Percentiles rank a stretch among this genome's conserved stretches.
Conservation (phyloP, 2,329 filamentous ascomycete genomes). For the Akanthomyces muscarius region DNA sequence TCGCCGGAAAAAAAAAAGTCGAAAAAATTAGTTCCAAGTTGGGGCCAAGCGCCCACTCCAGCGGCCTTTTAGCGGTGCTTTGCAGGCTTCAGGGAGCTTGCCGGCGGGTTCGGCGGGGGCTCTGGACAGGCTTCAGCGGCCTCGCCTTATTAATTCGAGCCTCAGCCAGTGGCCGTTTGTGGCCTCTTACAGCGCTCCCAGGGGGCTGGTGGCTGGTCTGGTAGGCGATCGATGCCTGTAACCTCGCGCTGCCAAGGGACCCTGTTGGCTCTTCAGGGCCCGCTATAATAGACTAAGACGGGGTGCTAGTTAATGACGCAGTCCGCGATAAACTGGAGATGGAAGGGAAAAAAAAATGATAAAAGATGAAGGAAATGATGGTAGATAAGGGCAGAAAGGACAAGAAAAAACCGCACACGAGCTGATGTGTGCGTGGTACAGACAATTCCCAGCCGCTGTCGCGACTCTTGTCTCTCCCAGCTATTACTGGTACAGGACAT, state of each 20-base stretch:
- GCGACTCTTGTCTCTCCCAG: background rate
- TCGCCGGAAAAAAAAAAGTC: background rate
- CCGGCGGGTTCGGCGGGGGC: background rate
- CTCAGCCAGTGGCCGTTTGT: background rate
- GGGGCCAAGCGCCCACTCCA: background rate
- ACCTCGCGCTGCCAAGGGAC: background rate
- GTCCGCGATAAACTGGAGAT: conserved; percentile 12
- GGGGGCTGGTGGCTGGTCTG: background rate
- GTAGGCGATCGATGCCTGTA: background rate
- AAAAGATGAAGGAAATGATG: background rate
- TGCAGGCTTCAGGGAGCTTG: background rate
- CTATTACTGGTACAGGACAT: too few relatives aligned
- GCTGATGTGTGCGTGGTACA: background rate
- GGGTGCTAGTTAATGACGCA: conserved; percentile 11
- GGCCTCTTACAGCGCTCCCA: background rate
- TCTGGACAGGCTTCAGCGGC: background rate
- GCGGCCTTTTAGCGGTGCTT: conserved; percentile 2
- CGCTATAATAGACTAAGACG: conserved; percentile 9
- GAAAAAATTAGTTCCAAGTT: background rate
- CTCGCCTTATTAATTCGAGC: background rate
- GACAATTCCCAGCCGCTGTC: background rate
- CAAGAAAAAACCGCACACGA: background rate
- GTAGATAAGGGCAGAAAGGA: background rate
- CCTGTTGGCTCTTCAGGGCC: conserved; percentile 6
- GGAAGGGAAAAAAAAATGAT: conserved; percentile 10